phyloP scores from a whole-genome alignment of 345 rosid genomes.

The Lepidium aucheri region DNA sequence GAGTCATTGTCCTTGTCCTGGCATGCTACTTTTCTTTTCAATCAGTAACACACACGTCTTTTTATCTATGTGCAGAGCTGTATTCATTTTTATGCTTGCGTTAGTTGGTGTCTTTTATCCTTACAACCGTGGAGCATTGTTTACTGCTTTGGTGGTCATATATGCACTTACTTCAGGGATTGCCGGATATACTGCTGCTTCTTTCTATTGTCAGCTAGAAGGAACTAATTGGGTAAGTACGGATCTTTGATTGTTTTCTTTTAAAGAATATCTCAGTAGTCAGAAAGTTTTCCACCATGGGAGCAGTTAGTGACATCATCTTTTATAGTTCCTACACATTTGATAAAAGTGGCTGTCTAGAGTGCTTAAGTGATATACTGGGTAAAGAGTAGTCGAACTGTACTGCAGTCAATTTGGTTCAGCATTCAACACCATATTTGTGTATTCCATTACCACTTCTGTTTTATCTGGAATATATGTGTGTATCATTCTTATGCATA shows the following conservation, averaged over 20 bases:
- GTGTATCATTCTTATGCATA: neutral
- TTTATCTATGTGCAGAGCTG: constrained; percentile 25
- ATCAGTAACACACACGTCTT: neutral
- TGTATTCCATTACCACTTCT: neutral
- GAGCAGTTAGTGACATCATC: neutral
- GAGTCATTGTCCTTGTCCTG: neutral
- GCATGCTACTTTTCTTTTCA: neutral
- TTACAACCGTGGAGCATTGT: constrained; percentile 48
- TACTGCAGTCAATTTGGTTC: neutral
- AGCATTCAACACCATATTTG: neutral
- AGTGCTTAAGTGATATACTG: neutral
- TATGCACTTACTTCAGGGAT: constrained; percentile 58
- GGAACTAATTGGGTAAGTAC: constrained; percentile 44
- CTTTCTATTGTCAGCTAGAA: constrained; percentile 50
- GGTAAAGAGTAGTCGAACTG: neutral
- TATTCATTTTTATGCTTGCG: constrained; percentile 48
- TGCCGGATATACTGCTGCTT: constrained; percentile 48
- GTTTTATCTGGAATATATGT: neutral
- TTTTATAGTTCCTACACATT: neutral
- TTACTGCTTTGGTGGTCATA: constrained; percentile 51
- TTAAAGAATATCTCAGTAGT: neutral
- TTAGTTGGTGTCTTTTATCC: constrained; percentile 56
- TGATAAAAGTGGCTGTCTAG: neutral
- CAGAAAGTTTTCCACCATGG: neutral
- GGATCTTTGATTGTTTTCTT: neutral